A percentile compares a stretch with the other conserved stretches of the same genome.
Conservation (phyloP, 2,329 filamentous ascomycete species). For the Dendrostoma leiphaemia region DNA sequence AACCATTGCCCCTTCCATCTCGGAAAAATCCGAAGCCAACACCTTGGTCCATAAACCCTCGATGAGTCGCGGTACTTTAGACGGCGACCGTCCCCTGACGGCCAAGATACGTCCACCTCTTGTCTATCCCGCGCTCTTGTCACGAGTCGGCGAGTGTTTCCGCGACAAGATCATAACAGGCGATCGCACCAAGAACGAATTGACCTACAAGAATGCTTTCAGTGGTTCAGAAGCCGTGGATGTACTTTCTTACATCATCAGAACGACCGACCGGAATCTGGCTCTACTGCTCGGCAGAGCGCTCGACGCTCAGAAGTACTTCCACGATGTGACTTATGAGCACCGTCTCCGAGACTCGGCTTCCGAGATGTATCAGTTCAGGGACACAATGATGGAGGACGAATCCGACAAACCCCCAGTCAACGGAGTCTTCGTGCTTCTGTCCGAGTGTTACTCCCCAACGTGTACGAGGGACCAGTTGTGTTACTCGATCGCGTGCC, state of each 20-base stretch:
- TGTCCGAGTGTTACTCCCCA: constrained; percentile 97
- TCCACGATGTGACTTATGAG: constrained; percentile 98
- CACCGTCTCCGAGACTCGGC: constrained; percentile 92
- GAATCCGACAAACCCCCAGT: constrained; percentile 70
- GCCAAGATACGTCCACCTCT: constrained; percentile 72
- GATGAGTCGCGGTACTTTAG: constrained; percentile 50
- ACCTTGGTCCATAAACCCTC: constrained; percentile 55
- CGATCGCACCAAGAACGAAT: constrained; percentile 91
- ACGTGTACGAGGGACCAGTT: constrained; percentile 94
- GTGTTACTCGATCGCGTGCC: constrained; percentile 97
- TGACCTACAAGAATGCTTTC: constrained; percentile 97
- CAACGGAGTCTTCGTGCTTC: constrained; percentile 92
- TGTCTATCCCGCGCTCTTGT: constrained; percentile 90
- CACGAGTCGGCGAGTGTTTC: constrained; percentile 91
- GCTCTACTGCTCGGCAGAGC: constrained; percentile 87
- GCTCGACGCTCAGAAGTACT: constrained; percentile 96
- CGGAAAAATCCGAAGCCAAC: constrained; percentile 26
- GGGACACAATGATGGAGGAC: constrained; percentile 85
- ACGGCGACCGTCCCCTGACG: constrained; percentile 55
- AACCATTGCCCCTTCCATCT: constrained; percentile 67
- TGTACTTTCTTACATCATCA: constrained; percentile 92
- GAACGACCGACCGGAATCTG: constrained; percentile 92
- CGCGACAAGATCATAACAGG: constrained; percentile 81
- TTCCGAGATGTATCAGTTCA: constrained; percentile 94
- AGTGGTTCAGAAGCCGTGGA: constrained; percentile 95